Evolutionary conservation across 805 yeast species (phyloP), one percentile per base, ranked within the genome.

Genomic region (Candida sphagnicola): DNA sequence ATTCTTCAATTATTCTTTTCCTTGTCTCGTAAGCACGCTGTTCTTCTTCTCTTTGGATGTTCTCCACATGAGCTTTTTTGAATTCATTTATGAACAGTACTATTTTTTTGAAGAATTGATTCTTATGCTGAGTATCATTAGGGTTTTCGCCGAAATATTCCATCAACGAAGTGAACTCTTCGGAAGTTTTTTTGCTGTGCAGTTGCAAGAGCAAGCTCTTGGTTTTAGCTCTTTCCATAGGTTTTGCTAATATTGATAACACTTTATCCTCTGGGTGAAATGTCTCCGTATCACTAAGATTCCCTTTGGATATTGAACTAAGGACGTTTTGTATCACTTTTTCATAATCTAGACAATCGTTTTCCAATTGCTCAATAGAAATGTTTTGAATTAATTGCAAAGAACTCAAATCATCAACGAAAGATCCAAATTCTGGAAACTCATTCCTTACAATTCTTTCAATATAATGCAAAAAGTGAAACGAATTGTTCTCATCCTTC

Each of bases 401-500:
- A 36, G 81, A 68, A 48, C 72, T 61, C 54, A 85, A 61, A 38
- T 93, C 97, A 34, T 80, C 80, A n/a, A 82, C 69, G 58, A 93
- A 91, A 1, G 67, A 65, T 19, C 82, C 80, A 50, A 80, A 73
- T 31, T 86, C 86, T 1, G 97, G 95, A 58, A 87, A 87, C 21
- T 85, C 79, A 32, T 76, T 79, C 46, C 99, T 71, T n/a, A 95
- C 76, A 33, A 88, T 78, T 49, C 80, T 85, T 59, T 93, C 99
- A 39, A 95, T 88, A 59, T 90, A 90, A 56, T 95, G 96, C 51
- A 93, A 64, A 53, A 93, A 90, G 1, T 95, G 86, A 81, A 85
- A 80, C 4, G 88, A 77, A 56, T 91, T 90, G 42, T 80, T 76
- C 18, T 84, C 88, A 61, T 91, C 96, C 56, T 93, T 93, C 63